Percentiles rank a stretch among this genome's conserved stretches.
Evolutionary conservation across 2,329 filamentous ascomycete species (phyloP).

Genomic region (Rhexocercosporidium sp.): DNA sequence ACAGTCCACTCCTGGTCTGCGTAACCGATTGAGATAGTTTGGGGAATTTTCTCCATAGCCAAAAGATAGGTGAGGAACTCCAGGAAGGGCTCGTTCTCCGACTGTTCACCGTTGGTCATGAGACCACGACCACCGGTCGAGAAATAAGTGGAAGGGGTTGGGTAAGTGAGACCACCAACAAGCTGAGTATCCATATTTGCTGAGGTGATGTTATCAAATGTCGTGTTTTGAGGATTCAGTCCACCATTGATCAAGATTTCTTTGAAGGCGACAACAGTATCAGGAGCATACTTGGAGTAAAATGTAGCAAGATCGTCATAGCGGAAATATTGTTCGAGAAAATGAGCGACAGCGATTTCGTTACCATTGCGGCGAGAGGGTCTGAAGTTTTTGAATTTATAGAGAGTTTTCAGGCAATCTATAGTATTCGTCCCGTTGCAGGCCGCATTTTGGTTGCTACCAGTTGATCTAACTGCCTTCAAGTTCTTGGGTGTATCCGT

Average conservation of each 20-base stretch:
- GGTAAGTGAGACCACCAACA: slow-evolving; percentile 57
- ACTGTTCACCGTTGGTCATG: slow-evolving; percentile 45
- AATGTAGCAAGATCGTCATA: slow-evolving; percentile 49
- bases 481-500: not conserved
- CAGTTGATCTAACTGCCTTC: not conserved
- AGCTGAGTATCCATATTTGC: slow-evolving; percentile 62
- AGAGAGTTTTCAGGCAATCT: slow-evolving; percentile 40
- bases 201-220: slow-evolving; percentile 48
- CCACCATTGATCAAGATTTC: slow-evolving; percentile 45
- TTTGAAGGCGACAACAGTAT: slow-evolving; percentile 49
- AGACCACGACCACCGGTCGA: slow-evolving; percentile 61
- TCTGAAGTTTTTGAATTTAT: slow-evolving; percentile 35
- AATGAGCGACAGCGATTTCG: slow-evolving; percentile 38
- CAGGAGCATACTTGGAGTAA: slow-evolving; percentile 50
- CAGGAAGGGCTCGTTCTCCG: slow-evolving; percentile 71
- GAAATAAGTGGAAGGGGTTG: slow-evolving; percentile 57
- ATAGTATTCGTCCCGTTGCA: slow-evolving; percentile 43
- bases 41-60: slow-evolving; percentile 55
- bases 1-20: slow-evolving; percentile 70
- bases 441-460: slow-evolving; percentile 20
- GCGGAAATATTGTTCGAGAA: slow-evolving; percentile 40
- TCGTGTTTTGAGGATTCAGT: slow-evolving; percentile 40
- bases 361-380: slow-evolving; percentile 25
- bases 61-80: slow-evolving; percentile 63
- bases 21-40: slow-evolving; percentile 68